phyloP scores from a whole-genome alignment of 75 land plant genomes.

The Adiantum capillusveneris region DNA sequence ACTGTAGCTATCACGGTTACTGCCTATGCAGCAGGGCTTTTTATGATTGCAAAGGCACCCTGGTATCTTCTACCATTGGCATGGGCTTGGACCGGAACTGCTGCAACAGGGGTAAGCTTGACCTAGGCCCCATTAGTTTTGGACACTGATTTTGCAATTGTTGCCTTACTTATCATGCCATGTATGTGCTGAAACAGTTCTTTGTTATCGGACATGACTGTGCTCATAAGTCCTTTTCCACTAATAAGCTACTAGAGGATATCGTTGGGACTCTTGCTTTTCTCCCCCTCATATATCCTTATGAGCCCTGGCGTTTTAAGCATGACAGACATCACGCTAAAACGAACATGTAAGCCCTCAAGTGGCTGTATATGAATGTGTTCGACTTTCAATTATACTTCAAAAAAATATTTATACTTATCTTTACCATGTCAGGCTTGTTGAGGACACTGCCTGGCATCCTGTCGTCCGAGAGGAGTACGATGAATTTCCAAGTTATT shows the following conservation, averaged over 20 bases:
- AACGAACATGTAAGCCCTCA: slow-evolving; percentile 75
- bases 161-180: background rate
- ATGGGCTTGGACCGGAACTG: slow-evolving; percentile 97
- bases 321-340: slow-evolving; percentile 95
- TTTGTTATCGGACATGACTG: slow-evolving; percentile 99
- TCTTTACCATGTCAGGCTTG: slow-evolving; percentile 38
- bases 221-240: slow-evolving; percentile 92
- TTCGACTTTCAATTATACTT: background rate
- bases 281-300: slow-evolving; percentile 87
- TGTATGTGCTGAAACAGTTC: slow-evolving; percentile 33
- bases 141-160: background rate
- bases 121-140: background rate
- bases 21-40: slow-evolving; percentile 67
- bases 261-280: slow-evolving; percentile 88
- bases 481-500: slow-evolving; percentile 23
- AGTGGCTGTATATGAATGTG: background rate
- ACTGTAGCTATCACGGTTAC: slow-evolving; percentile 59
- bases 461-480: slow-evolving; percentile 64
- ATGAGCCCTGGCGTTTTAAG: slow-evolving; percentile 96
- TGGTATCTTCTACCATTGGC: slow-evolving; percentile 95
- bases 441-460: slow-evolving; percentile 92
- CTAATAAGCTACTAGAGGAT: slow-evolving; percentile 79
- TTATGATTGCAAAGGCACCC: slow-evolving; percentile 79
- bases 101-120: slow-evolving; percentile 78
- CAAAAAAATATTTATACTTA: background rate